phyloP scores from a whole-genome alignment of 2,329 filamentous ascomycete genomes.

The Mycocentrospora acerina region DNA sequence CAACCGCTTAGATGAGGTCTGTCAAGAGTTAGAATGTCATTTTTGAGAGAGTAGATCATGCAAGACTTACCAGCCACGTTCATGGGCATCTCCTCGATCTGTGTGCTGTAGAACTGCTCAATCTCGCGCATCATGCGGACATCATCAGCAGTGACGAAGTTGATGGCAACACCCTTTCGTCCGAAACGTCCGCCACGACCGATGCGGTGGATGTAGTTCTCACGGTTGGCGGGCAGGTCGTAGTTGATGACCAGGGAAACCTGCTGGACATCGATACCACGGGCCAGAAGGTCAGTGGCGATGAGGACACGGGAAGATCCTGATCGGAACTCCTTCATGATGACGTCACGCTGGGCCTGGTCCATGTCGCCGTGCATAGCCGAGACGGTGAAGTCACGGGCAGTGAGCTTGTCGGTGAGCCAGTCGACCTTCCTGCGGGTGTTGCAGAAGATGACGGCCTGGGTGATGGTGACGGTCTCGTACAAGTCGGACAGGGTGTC shows the following conservation, averaged over 20 bases:
- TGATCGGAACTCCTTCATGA: conserved; percentile 99
- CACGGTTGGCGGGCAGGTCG: conserved; percentile 95
- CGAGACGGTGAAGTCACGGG: conserved; percentile 98
- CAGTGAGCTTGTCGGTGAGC: conserved; percentile 98
- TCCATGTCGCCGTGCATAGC: conserved; percentile 99
- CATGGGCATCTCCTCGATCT: conserved; percentile 99
- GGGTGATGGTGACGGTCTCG: conserved; percentile 98
- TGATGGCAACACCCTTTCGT: conserved; percentile 99
- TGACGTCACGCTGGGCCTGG: conserved; percentile 94
- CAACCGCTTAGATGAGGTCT: conserved; percentile 45
- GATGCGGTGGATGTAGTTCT: conserved; percentile 99
- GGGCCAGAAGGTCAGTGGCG: conserved; percentile 93
- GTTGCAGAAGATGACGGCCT: conserved; percentile 99
- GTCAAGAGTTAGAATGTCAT: conserved; percentile 12
- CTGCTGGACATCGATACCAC: conserved; percentile 99
- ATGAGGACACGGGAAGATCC: conserved; percentile 98
- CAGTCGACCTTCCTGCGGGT: conserved; percentile 99
- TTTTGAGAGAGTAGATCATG: not conserved
- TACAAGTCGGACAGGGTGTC: conserved; percentile 98
- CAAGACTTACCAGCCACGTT: conserved; percentile 65
- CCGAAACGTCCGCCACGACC: conserved; percentile 99
- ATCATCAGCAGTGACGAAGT: conserved; percentile 99
- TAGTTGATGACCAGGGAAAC: conserved; percentile 99
- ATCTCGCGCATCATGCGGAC: conserved; percentile 99
- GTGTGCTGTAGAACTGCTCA: conserved; percentile 99